phyloP scores from a whole-genome alignment of 1,139 yeast species.

The Blastobotrys capitulatus region DNA sequence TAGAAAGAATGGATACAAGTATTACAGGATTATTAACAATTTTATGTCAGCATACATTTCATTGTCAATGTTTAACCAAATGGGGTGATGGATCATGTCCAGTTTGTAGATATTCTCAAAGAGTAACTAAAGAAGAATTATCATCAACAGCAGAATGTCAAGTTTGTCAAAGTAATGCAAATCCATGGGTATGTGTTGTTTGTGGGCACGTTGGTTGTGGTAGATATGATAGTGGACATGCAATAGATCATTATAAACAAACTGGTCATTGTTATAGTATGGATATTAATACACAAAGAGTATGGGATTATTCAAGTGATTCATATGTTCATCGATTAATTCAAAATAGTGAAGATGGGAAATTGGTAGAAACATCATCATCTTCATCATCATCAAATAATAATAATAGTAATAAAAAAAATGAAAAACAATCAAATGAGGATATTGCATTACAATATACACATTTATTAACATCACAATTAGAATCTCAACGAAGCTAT shows the following conservation, averaged over 20 bases:
- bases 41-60: constrained; percentile 92
- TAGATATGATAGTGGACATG: constrained; percentile 82
- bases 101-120: constrained; percentile 70
- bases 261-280: constrained; percentile 89
- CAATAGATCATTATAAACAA: constrained; percentile 68
- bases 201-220: constrained; percentile 94
- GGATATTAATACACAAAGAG: constrained; percentile 80
- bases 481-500: constrained; percentile 85
- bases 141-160: constrained; percentile 31
- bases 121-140: neutral
- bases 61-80: constrained; percentile 79
- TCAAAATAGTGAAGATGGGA: constrained; percentile 53
- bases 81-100: constrained; percentile 95
- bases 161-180: constrained; percentile 56
- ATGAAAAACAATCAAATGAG: constrained; percentile 23
- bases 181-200: constrained; percentile 84
- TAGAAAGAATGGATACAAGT: constrained; percentile 81
- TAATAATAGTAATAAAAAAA: constrained; percentile 11
- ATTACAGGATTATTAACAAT: constrained; percentile 81
- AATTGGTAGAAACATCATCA: constrained; percentile 17
- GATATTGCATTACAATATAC: constrained; percentile 73
- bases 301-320: constrained; percentile 95
- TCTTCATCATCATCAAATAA: too few species aligned
- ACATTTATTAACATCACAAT: constrained; percentile 67
- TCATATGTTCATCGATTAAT: constrained; percentile 83